phyloP scores from a whole-genome alignment of 1,284 basidiomycete species.

The Pseudomicrostroma phylloplanum region DNA sequence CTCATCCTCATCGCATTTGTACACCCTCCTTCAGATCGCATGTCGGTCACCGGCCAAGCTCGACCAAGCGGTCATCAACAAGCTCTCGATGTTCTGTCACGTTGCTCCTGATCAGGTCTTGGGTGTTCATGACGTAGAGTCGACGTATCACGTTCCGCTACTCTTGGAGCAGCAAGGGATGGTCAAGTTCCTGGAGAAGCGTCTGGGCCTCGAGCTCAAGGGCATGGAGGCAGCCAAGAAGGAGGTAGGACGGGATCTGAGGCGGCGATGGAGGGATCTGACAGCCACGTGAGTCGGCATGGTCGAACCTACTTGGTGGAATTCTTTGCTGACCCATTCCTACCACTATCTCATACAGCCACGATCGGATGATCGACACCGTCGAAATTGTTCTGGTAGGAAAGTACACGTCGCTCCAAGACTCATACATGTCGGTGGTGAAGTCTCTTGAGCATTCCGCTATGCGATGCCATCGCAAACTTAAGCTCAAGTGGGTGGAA shows the following conservation, averaged over 20 bases:
- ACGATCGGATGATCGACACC: slow-evolving; percentile 84
- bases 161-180: slow-evolving; percentile 88
- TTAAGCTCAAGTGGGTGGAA: slow-evolving; percentile 68
- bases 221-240: slow-evolving; percentile 59
- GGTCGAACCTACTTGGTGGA: slow-evolving; percentile 51
- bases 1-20: slow-evolving; percentile 52
- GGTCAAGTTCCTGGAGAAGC: slow-evolving; percentile 72
- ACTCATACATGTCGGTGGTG: slow-evolving; percentile 97
- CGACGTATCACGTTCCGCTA: slow-evolving; percentile 95
- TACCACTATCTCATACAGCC: slow-evolving; percentile 54
- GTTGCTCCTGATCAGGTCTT: slow-evolving; percentile 88
- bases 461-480: slow-evolving; percentile 76
- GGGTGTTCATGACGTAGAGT: slow-evolving; percentile 91
- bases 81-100: slow-evolving; percentile 99
- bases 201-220: slow-evolving; percentile 67
- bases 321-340: slow-evolving; percentile 1
- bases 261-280: slow-evolving; percentile 72
- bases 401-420: slow-evolving; percentile 94
- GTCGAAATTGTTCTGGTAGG: slow-evolving; percentile 90
- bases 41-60: slow-evolving; percentile 70
- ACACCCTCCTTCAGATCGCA: slow-evolving; percentile 59
- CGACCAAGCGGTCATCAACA: slow-evolving; percentile 77
- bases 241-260: slow-evolving; percentile 63
- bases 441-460: slow-evolving; percentile 97
- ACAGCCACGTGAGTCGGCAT: slow-evolving; percentile 56